phyloP scores from a whole-genome alignment of 2,329 filamentous ascomycete species.

The Alternaria consortialis region DNA sequence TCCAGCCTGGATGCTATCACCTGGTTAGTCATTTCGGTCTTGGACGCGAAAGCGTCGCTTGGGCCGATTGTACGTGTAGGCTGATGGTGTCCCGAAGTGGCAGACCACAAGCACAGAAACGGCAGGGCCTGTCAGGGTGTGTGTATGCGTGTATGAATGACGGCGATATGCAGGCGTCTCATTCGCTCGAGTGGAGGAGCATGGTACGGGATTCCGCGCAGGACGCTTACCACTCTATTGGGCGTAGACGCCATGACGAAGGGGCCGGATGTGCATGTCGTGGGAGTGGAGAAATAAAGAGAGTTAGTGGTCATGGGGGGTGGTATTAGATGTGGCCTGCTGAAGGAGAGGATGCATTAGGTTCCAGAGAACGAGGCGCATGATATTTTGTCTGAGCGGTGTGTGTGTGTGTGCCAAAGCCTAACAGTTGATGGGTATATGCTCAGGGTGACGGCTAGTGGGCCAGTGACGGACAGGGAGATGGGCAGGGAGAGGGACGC shows the following conservation, averaged over 20 bases:
- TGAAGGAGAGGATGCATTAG: neutral
- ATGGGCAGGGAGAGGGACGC: conserved; percentile 2
- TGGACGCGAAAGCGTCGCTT: conserved; percentile 24
- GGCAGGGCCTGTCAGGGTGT: conserved; percentile 14
- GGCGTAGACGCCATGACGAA: conserved; percentile 14
- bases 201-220: conserved; percentile 20
- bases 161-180: conserved; percentile 3
- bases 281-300: too few species aligned
- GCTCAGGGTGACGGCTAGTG: neutral
- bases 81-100: conserved; percentile 12
- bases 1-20: conserved; percentile 9
- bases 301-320: too few species aligned
- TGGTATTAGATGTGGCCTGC: neutral
- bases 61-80: conserved; percentile 22
- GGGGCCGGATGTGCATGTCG: too few species aligned
- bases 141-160: conserved; percentile 2
- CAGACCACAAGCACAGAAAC: conserved; percentile 20
- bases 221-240: conserved; percentile 15
- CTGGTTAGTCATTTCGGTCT: conserved; percentile 23
- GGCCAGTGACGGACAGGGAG: conserved; percentile 13
- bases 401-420: conserved; percentile 9
- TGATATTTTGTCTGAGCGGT: conserved; percentile 3
- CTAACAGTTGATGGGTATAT: neutral
- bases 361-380: conserved; percentile 5
- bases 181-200: conserved; percentile 19